Conservation (phyloP, 2,329 filamentous ascomycete genomes). For the Fusarium virguliforme region DNA sequence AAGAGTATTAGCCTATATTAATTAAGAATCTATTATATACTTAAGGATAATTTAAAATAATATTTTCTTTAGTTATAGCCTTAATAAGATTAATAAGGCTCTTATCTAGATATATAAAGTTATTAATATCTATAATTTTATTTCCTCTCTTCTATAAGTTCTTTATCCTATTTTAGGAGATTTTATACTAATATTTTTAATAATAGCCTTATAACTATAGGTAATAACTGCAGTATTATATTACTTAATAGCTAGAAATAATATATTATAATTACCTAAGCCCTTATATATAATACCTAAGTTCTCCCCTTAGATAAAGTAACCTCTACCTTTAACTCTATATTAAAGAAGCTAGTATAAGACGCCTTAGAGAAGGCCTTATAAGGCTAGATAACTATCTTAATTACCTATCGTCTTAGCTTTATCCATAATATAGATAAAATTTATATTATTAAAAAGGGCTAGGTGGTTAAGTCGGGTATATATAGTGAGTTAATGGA, state of each 20-base stretch:
- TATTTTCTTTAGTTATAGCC: not conserved
- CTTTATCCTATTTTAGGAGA: not conserved
- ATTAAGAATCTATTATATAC: not conserved
- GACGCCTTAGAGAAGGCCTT: too few species aligned
- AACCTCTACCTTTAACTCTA: too few species aligned
- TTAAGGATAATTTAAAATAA: not conserved
- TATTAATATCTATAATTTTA: not conserved
- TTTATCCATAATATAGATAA: too few species aligned
- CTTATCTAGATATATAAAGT: not conserved
- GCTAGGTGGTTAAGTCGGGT: too few species aligned
- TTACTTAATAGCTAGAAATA: not conserved
- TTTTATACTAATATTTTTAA: not conserved
- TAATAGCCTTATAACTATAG: not conserved
- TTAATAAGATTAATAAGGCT: not conserved
- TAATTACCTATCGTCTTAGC: too few species aligned
- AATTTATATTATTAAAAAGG: too few species aligned
- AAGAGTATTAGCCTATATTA: not conserved
- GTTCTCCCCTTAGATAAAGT: too few species aligned
- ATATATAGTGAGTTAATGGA: too few species aligned
- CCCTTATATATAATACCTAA: too few species aligned
- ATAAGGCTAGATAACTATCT: too few species aligned
- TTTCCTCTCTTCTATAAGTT: not conserved
- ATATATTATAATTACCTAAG: not conserved
- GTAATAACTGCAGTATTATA: not conserved
- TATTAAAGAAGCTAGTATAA: too few species aligned